Base-by-base conservation (phyloP, 2,329 filamentous ascomycete species). In the Clarireedia sp. region DNA sequence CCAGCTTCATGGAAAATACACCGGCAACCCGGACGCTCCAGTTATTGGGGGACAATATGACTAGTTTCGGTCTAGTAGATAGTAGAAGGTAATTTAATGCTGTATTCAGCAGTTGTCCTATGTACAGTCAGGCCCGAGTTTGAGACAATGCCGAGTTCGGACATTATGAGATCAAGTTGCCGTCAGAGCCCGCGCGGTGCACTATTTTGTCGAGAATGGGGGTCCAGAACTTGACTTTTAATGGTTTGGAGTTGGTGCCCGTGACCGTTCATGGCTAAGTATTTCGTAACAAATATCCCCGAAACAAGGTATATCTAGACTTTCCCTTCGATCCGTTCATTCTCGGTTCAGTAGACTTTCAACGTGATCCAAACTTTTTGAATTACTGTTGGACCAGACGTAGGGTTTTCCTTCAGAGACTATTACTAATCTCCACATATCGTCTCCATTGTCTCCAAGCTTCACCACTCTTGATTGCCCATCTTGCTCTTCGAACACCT, bases 401-500 rank as follows among this genome's bases (percentile, higher is more conserved):
- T 19, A 33, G 29, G 29, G 29, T 12, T 12, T 12, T 33, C 29
- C 29, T 41, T 19, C 21, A 46, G 44, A 46, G 21, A 46, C 44
- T 46, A 48, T 70, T 69, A 46, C 62, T 95, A 36, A 89, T 82
- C 57, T 92, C 81, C 38, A 95, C 90, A 73, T 96, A 97, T 21
- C 78, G 77, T 56, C 84, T 77, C 83, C 94, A 92, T 72, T 90
- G 85, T 68, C 77, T 85, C 77, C 89, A 84, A n/a, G 92, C 89
- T 69, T 85, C 83, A 47, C 92, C 90, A 69, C 89, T 96, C 71
- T 85, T 81, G 48, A 99, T 80, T 10, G 90, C 90, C 88, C 89
- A 95, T 64, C 86, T 83, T 16, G 94, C 94, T 68, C 90, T 80
- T 64, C 92, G 78, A 14, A 96, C 82, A 51, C 92, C 94, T 69